These are phyloP conservation scores for Gnomoniopsis sp. DNA, from an alignment of 2,329 filamentous ascomycete species.

Conservation along the genomic window DNA sequence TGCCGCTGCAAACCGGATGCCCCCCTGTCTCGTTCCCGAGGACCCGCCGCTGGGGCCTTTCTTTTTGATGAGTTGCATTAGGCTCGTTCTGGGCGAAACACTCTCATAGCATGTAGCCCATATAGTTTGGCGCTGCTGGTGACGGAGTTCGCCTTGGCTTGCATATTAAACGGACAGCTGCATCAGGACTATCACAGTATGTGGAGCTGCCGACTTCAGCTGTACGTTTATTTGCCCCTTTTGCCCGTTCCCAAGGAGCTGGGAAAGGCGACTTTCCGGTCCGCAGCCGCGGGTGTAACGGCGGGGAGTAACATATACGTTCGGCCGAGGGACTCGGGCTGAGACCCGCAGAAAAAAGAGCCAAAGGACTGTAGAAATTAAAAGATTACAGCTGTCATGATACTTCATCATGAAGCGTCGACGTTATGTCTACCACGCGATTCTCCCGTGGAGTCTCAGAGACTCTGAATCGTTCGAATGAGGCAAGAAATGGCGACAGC, in stretches of 20 bases:
- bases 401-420: background rate
- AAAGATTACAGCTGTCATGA: background rate
- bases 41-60: conserved; percentile 5
- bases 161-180: conserved; percentile 3
- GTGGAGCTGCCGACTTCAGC: conserved; percentile 1
- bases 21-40: conserved; percentile 10
- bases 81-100: conserved; percentile 6
- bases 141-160: conserved; percentile 8
- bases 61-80: conserved; percentile 13
- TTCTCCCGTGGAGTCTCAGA: background rate
- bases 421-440: background rate
- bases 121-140: conserved; percentile 1
- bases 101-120: background rate
- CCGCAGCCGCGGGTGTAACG: conserved; percentile 16
- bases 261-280: conserved; percentile 12
- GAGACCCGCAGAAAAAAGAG: background rate
- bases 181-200: too few species aligned
- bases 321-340: conserved; percentile 11
- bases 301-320: conserved; percentile 7
- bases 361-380: background rate
- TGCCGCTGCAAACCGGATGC: background rate
- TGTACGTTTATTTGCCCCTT: background rate
- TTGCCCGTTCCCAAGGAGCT: conserved; percentile 6
- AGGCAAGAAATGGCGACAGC: conserved; percentile 1
- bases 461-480: background rate